phyloP scores from a whole-genome alignment of 495 filamentous ascomycete genomes.

The Xylaria venustula region DNA sequence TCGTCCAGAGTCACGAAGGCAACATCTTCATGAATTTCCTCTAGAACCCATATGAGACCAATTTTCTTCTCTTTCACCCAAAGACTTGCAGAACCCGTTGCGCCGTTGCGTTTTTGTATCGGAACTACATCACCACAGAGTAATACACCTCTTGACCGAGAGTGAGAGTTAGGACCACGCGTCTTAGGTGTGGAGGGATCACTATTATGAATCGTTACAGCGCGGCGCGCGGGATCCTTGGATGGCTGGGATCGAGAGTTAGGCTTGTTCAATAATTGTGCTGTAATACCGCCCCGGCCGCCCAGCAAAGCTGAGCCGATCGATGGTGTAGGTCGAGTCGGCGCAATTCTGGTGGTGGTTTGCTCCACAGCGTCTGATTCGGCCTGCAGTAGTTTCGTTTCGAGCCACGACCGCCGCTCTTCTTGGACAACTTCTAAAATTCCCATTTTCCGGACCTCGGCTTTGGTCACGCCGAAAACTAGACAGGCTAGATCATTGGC shows the following conservation, averaged over 20 bases:
- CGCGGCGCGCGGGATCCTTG: constrained; percentile 46
- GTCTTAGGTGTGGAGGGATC: constrained; percentile 62
- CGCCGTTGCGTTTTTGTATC: constrained; percentile 91
- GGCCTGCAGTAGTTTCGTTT: constrained; percentile 70
- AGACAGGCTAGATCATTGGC: constrained; percentile 98
- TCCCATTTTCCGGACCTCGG: constrained; percentile 89
- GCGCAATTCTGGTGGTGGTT: constrained; percentile 39
- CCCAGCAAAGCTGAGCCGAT: constrained; percentile 54
- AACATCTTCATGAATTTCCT: constrained; percentile 95
- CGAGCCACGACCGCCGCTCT: constrained; percentile 86
- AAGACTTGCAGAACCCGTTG: constrained; percentile 84
- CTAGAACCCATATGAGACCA: constrained; percentile 93
- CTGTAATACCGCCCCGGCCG: constrained; percentile 78
- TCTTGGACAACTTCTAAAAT: constrained; percentile 92
- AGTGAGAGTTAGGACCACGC: constrained; percentile 46
- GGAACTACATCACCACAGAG: constrained; percentile 97
- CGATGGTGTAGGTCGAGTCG: constrained; percentile 37
- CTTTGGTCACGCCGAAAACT: constrained; percentile 91
- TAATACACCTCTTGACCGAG: constrained; percentile 84
- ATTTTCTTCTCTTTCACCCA: constrained; percentile 98
- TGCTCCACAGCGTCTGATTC: constrained; percentile 41
- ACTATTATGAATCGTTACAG: constrained; percentile 74
- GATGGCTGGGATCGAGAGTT: constrained; percentile 61
- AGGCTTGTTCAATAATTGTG: constrained; percentile 82
- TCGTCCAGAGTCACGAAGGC: constrained; percentile 70